Percentiles rank a stretch among this genome's conserved stretches.
Conservation (phyloP, 2,329 filamentous ascomycete species). For the Diaporthe capsici region DNA sequence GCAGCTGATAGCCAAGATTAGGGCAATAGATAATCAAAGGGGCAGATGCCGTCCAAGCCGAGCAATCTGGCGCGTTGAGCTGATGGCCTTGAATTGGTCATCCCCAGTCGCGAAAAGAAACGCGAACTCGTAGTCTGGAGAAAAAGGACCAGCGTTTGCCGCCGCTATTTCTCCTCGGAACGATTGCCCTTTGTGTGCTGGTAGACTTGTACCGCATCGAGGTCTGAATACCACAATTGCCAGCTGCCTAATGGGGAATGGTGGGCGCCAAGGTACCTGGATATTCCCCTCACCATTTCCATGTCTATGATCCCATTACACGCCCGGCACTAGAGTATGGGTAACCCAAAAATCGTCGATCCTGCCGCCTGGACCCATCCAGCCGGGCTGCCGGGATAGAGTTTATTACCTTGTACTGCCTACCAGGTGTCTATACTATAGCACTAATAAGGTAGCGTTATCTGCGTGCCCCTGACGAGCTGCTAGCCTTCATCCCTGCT, state of each 20-base stretch:
- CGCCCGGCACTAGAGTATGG: neutral
- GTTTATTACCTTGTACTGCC: neutral
- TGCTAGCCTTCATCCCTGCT: neutral
- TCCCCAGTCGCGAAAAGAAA: neutral
- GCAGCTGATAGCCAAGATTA: slow-evolving; percentile 10
- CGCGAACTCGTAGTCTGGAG: neutral
- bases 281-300: slow-evolving; percentile 26
- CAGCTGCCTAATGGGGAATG: slow-evolving; percentile 28
- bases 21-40: neutral
- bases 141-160: neutral
- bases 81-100: neutral
- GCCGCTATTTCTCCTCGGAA: neutral
- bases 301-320: slow-evolving; percentile 28
- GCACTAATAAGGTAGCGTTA: slow-evolving; percentile 22
- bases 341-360: neutral
- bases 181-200: slow-evolving; percentile 20
- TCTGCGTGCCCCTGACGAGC: neutral
- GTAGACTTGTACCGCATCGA: neutral
- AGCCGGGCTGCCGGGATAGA: slow-evolving; percentile 10
- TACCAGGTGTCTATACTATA: neutral
- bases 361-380: slow-evolving; percentile 1
- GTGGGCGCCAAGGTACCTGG: neutral
- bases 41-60: neutral
- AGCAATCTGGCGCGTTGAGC: too few species aligned
- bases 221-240: neutral